phyloP scores from a whole-genome alignment of 139 green algal genomes.

The Volvox africanus region DNA sequence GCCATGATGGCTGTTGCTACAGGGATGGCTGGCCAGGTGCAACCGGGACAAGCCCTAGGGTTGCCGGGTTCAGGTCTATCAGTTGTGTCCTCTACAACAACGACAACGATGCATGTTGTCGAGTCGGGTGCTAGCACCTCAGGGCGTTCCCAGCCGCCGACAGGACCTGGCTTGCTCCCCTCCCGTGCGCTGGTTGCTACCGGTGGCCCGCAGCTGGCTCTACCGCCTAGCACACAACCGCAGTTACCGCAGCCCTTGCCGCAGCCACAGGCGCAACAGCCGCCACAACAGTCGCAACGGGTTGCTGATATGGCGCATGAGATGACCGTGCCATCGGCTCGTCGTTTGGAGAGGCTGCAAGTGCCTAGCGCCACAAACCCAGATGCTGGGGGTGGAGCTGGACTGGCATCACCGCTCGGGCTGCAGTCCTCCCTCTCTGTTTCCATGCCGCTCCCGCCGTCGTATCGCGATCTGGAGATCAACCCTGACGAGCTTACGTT shows the following conservation, averaged over 20 bases:
- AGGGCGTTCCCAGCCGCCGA: neutral
- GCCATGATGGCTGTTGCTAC: neutral
- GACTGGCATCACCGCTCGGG: neutral
- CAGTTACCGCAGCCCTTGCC: too few species aligned
- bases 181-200: neutral
- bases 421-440: constrained; percentile 18
- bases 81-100: neutral
- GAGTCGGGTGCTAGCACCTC: neutral
- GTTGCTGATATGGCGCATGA: neutral
- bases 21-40: neutral
- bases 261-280: neutral
- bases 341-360: neutral
- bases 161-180: neutral
- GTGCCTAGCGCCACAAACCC: neutral
- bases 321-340: constrained; percentile 15
- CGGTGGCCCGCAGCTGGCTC: neutral
- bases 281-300: constrained; percentile 16
- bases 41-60: neutral
- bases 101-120: neutral
- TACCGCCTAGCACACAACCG: neutral
- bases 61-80: neutral
- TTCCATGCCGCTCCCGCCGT: constrained; percentile 12
- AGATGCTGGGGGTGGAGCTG: neutral
- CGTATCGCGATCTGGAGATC: constrained; percentile 77
- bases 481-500: constrained; percentile 71